phyloP scores from a whole-genome alignment of 202 grass and related monocot species.

The Schoenoplectus tabernaemontani region DNA sequence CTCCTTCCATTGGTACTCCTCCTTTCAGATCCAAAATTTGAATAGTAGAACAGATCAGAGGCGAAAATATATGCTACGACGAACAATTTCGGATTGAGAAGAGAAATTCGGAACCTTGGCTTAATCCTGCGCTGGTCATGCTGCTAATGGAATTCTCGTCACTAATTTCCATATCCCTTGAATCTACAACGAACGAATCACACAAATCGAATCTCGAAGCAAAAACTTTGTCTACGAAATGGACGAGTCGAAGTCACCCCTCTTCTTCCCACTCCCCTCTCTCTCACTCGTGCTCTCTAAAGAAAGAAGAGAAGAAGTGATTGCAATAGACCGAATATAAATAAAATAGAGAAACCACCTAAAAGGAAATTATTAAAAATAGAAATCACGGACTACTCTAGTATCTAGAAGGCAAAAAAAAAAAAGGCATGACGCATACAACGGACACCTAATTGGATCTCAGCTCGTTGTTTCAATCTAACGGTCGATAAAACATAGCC shows the following conservation, averaged over 20 bases:
- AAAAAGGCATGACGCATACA: not conserved
- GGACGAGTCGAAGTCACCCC: not conserved
- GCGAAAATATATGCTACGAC: not conserved
- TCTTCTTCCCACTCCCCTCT: not conserved
- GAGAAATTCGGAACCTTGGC: constrained; percentile 20
- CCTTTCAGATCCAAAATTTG: not conserved
- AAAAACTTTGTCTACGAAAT: not conserved
- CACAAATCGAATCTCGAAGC: not conserved
- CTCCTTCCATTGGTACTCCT: constrained; percentile 47
- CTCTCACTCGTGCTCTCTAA: constrained; percentile 7
- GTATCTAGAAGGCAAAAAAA: constrained; percentile 10
- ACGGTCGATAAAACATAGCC: constrained; percentile 16
- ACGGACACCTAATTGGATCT: not conserved
- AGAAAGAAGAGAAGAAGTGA: not conserved
- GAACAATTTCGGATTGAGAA: not conserved
- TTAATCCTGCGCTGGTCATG: constrained; percentile 16
- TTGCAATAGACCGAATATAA: not conserved
- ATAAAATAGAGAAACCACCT: not conserved
- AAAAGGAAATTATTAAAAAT: not conserved
- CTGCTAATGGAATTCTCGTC: constrained; percentile 20
- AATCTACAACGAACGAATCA: not conserved
- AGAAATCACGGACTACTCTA: not conserved
- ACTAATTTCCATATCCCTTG: constrained; percentile 32
- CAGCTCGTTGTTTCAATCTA: not conserved
- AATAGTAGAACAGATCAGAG: not conserved